Conservation (phyloP, 306 rosid genomes). For the Vicia sativa region DNA sequence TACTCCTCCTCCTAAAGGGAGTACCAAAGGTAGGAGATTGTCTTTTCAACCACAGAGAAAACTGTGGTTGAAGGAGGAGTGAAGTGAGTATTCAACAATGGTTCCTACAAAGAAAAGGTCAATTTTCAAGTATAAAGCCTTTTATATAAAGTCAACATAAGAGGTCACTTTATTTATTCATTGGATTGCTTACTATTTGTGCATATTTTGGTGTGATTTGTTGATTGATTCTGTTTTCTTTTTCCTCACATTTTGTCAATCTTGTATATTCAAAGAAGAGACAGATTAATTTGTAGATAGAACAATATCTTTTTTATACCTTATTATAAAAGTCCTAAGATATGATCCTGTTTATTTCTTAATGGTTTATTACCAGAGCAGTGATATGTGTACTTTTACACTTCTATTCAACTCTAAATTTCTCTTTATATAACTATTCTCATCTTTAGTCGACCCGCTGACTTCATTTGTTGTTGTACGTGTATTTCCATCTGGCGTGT, state of each 20-base stretch:
- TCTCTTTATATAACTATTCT: too few species aligned
- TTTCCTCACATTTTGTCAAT: conserved; percentile 5
- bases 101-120: conserved; percentile 44
- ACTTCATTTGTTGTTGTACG: too few species aligned
- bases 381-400: too few species aligned
- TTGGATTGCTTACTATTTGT: conserved; percentile 35
- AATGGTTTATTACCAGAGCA: too few species aligned
- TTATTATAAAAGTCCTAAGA: conserved; percentile 24
- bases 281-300: conserved; percentile 40
- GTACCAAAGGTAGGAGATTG: conserved; percentile 62
- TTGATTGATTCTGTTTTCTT: conserved; percentile 35
- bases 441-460: too few species aligned
- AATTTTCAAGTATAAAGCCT: conserved; percentile 32
- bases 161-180: conserved; percentile 47
- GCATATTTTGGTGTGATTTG: conserved; percentile 47
- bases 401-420: too few species aligned
- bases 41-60: conserved; percentile 66
- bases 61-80: conserved; percentile 40
- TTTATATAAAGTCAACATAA: too few species aligned
- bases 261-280: conserved; percentile 44
- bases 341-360: conserved; percentile 16
- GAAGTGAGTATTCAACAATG: conserved; percentile 40
- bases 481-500: too few species aligned
- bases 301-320: conserved; percentile 8
- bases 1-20: conserved; percentile 54